Conservation (phyloP, 1,139 yeast species). For the Protomyces pachydermus region DNA sequence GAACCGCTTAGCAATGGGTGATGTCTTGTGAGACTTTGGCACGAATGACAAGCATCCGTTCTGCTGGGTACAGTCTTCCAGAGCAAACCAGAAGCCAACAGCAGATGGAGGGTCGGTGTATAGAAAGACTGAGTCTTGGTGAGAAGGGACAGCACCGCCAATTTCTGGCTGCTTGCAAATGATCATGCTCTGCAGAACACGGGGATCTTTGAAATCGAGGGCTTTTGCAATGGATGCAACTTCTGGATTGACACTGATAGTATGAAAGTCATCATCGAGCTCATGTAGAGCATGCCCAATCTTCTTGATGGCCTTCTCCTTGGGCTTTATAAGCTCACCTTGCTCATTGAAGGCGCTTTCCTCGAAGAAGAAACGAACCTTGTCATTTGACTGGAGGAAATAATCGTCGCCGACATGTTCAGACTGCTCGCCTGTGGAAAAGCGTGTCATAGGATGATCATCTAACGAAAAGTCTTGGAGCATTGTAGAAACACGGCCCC, state of each 20-base stretch:
- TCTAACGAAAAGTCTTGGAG: constrained; percentile 50
- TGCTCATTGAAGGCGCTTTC: constrained; percentile 58
- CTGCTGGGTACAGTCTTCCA: constrained; percentile 62
- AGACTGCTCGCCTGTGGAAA: constrained; percentile 52
- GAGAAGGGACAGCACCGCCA: constrained; percentile 74
- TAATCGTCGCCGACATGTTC: constrained; percentile 68
- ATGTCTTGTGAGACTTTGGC: constrained; percentile 67
- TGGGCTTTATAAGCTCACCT: constrained; percentile 52
- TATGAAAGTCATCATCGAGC: constrained; percentile 47
- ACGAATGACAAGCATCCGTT: constrained; percentile 69
- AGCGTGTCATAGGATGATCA: constrained; percentile 66
- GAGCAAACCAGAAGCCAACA: constrained; percentile 76
- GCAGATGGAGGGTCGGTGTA: constrained; percentile 69
- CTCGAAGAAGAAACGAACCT: constrained; percentile 66
- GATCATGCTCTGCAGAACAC: constrained; percentile 73
- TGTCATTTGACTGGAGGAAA: constrained; percentile 65
- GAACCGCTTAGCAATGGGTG: constrained; percentile 60
- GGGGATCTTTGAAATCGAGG: constrained; percentile 57
- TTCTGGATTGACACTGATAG: constrained; percentile 51
- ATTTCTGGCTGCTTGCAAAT: constrained; percentile 72
- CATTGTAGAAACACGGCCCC: constrained; percentile 47
- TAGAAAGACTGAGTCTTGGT: constrained; percentile 69
- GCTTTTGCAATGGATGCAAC: constrained; percentile 52
- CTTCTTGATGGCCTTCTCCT: constrained; percentile 61
- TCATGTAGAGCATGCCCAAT: constrained; percentile 75